phyloP scores from a whole-genome alignment of 2,329 filamentous ascomycete species.

The Fusarium nisikadoi region DNA sequence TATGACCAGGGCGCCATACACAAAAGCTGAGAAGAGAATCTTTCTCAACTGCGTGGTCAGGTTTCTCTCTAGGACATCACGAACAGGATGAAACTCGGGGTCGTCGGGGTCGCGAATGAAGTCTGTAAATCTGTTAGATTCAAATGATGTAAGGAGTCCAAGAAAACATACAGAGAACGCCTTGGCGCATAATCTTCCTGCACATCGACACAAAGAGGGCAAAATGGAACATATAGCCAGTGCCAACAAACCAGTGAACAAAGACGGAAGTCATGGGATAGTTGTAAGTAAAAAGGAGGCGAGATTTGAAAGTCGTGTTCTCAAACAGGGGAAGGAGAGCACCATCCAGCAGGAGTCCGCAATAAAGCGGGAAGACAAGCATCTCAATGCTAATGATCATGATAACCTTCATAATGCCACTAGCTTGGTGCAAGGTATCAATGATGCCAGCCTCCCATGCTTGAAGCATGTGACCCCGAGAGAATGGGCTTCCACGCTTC shows the following conservation, averaged over 20 bases:
- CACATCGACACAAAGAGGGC: conserved; percentile 99
- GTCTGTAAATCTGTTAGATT: conserved; percentile 60
- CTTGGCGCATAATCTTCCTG: conserved; percentile 94
- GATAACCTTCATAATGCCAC: conserved; percentile 97
- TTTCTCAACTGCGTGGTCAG: conserved; percentile 94
- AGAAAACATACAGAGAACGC: conserved; percentile 82
- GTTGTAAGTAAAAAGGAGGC: conserved; percentile 79
- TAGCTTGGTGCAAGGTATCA: conserved; percentile 89
- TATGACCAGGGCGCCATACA: conserved; percentile 93
- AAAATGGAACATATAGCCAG: conserved; percentile 99
- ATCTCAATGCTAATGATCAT: conserved; percentile 99
- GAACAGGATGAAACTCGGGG: conserved; percentile 96
- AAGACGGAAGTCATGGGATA: conserved; percentile 93
- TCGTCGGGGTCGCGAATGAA: conserved; percentile 99
- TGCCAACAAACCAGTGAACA: conserved; percentile 98
- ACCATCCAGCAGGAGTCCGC: conserved; percentile 87
- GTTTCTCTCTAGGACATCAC: conserved; percentile 93
- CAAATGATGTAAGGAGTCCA: background rate
- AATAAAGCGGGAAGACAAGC: conserved; percentile 96
- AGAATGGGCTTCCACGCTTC: conserved; percentile 75
- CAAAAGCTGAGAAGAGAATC: conserved; percentile 93
- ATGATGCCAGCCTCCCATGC: conserved; percentile 81
- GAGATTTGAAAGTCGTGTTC: conserved; percentile 78
- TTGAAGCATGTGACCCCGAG: conserved; percentile 63
- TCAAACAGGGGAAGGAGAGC: conserved; percentile 92